Conservation (phyloP, 768 basidiomycete species). For the Pulveroboletus sp. region DNA sequence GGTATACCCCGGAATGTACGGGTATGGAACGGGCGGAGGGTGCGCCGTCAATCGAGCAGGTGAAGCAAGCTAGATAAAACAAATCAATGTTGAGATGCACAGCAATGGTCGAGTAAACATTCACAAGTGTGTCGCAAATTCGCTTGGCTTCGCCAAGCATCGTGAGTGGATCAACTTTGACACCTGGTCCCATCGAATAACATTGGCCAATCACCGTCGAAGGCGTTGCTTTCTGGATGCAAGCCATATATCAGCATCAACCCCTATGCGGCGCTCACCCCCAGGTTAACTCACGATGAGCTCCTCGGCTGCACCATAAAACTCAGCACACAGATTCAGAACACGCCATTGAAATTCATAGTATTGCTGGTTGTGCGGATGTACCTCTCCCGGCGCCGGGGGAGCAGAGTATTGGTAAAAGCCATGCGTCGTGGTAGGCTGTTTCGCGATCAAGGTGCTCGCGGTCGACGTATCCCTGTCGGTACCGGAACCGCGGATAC, state of each 20-base stretch:
- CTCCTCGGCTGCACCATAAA: constrained; percentile 83
- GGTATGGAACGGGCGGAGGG: constrained; percentile 59
- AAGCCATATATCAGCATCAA: constrained; percentile 8
- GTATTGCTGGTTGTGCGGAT: constrained; percentile 69
- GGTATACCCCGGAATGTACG: constrained; percentile 41
- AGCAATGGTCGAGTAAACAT: constrained; percentile 9
- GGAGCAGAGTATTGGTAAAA: constrained; percentile 45
- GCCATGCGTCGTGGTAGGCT: constrained; percentile 32
- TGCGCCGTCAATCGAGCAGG: constrained; percentile 64
- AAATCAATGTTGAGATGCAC: constrained; percentile 10
- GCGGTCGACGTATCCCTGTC: constrained; percentile 22
- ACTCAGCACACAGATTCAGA: constrained; percentile 77
- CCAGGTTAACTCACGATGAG: constrained; percentile 56
- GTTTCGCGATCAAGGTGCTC: constrained; percentile 25
- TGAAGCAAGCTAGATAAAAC: constrained; percentile 56
- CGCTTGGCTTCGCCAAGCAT: constrained; percentile 77
- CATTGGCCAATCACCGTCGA: constrained; percentile 76
- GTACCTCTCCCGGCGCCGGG: constrained; percentile 45
- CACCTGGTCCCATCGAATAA: constrained; percentile 67
- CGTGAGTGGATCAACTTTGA: constrained; percentile 66
- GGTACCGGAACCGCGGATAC: constrained; percentile 34
- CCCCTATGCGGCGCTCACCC: constrained; percentile 4
- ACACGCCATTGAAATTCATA: constrained; percentile 87
- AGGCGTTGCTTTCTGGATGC: constrained; percentile 49
- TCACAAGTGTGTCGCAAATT: constrained; percentile 72